These are phyloP conservation scores for Asterophora lycoperdoides DNA, from an alignment of 768 basidiomycete genomes.

Conservation along the genomic window DNA sequence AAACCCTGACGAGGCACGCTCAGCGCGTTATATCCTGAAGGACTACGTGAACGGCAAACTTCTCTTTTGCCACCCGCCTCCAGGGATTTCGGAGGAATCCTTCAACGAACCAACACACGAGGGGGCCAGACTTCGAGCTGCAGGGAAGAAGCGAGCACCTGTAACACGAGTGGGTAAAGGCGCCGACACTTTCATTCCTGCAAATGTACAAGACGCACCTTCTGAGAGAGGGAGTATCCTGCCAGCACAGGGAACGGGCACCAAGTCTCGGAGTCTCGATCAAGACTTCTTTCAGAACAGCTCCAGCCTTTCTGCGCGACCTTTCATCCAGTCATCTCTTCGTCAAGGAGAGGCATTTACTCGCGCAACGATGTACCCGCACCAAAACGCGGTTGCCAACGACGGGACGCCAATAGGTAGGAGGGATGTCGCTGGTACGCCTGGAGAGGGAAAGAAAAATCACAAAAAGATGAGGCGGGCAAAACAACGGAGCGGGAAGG, in stretches of 20 bases:
- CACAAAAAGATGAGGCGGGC: conserved; percentile 78
- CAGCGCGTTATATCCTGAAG: conserved; percentile 89
- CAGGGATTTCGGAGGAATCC: conserved; percentile 52
- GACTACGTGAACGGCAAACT: conserved; percentile 96
- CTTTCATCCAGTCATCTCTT: conserved; percentile 59
- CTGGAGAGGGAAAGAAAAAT: conserved; percentile 68
- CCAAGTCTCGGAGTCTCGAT: conserved; percentile 70
- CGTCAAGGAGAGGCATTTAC: conserved; percentile 57
- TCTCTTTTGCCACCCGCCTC: conserved; percentile 88
- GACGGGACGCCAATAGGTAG: conserved; percentile 66
- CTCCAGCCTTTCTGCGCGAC: conserved; percentile 46
- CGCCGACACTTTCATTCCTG: conserved; percentile 75
- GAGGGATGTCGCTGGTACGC: conserved; percentile 38
- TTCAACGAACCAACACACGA: conserved; percentile 77
- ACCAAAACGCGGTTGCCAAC: conserved; percentile 75
- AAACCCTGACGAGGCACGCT: conserved; percentile 93
- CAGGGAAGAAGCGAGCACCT: conserved; percentile 87
- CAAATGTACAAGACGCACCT: conserved; percentile 24
- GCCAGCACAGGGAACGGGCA: conserved; percentile 32
- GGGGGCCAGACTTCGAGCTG: conserved; percentile 51
- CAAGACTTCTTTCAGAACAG: conserved; percentile 73
- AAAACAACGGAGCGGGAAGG: conserved; percentile 90
- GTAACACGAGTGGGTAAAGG: conserved; percentile 79
- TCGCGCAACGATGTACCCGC: conserved; percentile 68
- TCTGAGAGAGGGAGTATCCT: conserved; percentile 20